Evolutionary conservation across 106 monocot species (phyloP).

Genomic region (Dioscorea alata): DNA sequence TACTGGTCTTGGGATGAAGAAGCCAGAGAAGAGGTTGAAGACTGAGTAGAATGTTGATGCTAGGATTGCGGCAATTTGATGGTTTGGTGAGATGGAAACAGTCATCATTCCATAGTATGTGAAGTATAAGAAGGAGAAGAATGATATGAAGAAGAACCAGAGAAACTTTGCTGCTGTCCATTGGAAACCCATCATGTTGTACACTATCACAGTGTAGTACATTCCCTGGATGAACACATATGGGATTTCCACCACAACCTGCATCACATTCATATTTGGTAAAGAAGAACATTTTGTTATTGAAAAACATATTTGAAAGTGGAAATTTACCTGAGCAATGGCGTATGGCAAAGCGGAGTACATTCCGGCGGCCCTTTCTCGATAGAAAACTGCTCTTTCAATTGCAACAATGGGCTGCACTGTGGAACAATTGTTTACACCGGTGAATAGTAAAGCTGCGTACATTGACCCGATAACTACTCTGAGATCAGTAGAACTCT

Average conservation of each 20-base stretch:
- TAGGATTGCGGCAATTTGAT: conserved; percentile 54
- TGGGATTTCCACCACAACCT: conserved; percentile 72
- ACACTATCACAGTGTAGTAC: conserved; percentile 45
- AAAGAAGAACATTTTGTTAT: not conserved
- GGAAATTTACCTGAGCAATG: conserved; percentile 53
- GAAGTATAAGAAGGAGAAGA: conserved; percentile 71
- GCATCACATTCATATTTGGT: not conserved
- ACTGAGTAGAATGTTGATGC: conserved; percentile 58
- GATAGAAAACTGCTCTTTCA: conserved; percentile 78
- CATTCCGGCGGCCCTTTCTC: conserved; percentile 84
- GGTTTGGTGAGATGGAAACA: conserved; percentile 59
- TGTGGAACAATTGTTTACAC: conserved; percentile 56
- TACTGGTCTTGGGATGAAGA: conserved; percentile 68
- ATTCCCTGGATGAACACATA: conserved; percentile 49
- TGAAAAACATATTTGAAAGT: no score
- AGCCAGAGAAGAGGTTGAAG: conserved; percentile 82
- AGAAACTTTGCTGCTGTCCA: conserved; percentile 70
- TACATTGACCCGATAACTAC: conserved; percentile 64
- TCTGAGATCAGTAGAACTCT: conserved; percentile 36
- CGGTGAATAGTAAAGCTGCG: conserved; percentile 47
- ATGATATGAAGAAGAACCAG: conserved; percentile 74
- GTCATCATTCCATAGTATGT: conserved; percentile 90
- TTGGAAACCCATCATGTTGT: conserved; percentile 65
- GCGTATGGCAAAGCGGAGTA: conserved; percentile 81
- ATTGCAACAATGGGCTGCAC: conserved; percentile 70